Percentiles rank a stretch among this genome's conserved stretches.
phyloP scores from a whole-genome alignment of 2,329 filamentous ascomycete genomes.

The Beauveria varroae region DNA sequence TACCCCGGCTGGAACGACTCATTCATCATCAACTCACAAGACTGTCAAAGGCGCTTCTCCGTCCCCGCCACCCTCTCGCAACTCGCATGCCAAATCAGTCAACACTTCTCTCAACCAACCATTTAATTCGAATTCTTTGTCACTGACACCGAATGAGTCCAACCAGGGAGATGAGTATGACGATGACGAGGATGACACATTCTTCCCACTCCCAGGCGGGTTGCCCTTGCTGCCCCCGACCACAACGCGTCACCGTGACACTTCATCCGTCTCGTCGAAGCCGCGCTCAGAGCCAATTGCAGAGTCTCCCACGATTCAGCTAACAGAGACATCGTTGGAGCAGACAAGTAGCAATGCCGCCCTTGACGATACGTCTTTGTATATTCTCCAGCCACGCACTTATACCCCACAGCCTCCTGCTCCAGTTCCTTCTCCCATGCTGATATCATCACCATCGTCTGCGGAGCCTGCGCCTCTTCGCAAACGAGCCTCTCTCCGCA shows the following conservation, averaged over 20 bases:
- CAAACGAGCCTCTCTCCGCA: conserved; percentile 41
- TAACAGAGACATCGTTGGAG: neutral
- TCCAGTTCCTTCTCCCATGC: conserved; percentile 40
- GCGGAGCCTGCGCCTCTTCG: conserved; percentile 19
- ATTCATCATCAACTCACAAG: neutral
- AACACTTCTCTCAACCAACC: neutral
- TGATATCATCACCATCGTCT: conserved; percentile 20
- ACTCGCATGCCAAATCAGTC: conserved; percentile 4
- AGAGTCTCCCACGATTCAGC: neutral
- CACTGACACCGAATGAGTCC: conserved; percentile 8
- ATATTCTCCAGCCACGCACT: conserved; percentile 48
- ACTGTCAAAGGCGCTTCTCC: conserved; percentile 5
- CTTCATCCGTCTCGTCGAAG: conserved; percentile 1
- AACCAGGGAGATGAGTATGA: conserved; percentile 7
- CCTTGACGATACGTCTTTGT: conserved; percentile 33
- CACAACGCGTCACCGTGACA: neutral
- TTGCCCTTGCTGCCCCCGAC: conserved; percentile 10
- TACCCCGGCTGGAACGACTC: neutral
- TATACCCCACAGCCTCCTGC: conserved; percentile 47
- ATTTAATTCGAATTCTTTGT: neutral
- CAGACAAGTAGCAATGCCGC: neutral
- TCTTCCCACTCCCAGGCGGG: conserved; percentile 8
- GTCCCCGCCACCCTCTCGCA: conserved; percentile 2
- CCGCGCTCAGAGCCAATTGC: neutral
- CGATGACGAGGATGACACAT: conserved; percentile 6